Evolutionary conservation across 352 stramenopile genomes (phyloP), one percentile per base, ranked within the genome.

Genomic region (Globisporangium uncinulatum): DNA sequence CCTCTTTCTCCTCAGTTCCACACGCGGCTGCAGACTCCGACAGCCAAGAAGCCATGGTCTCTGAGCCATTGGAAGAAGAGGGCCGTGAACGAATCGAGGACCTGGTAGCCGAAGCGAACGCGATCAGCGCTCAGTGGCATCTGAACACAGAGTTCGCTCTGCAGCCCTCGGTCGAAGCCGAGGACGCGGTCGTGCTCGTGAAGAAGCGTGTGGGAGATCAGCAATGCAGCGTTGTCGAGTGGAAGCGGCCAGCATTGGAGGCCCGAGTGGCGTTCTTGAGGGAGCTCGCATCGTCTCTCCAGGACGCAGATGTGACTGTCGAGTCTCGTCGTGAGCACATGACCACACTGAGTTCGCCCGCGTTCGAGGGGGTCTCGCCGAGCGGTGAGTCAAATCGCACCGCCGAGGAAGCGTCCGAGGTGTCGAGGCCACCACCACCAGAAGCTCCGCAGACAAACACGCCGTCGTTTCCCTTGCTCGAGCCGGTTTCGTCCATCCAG

Each of bases 91-190:
- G n/a, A 0, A 43, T 73, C 2, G 55, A 50, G 0, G 57, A 59
- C 8, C 24, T 87, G 3, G 66, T 89, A 5, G 57, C 69, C 1
- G 79, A 87, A 65, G 81, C 81, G 0, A 92, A 89, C 42, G 54
- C 56, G 11, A 81, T 92, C 45, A 88, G 73, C 44, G 55, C 66
- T 1, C 74, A 81, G 37, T 86, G 67, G 73, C 51, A 74, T 3
- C 54, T 90, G 15, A 67, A 71, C 37, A 86, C 76, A 47, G 69
- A 74, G 21, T 83, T 85, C 50, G 46, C 63, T 1, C 50, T 76
- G n/a, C 64, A 57, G 41, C 48, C 10, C 3, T 9, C 41, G 14
- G 41, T 6, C 6, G 14, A 3, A 15, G 42, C 13, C n/a, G 46
- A 48, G 4, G 44, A 56, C 0, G 54, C 37, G 6, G 42, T 10